phyloP scores from a whole-genome alignment of 106 monocot genomes.

The Triglochin maritima region DNA sequence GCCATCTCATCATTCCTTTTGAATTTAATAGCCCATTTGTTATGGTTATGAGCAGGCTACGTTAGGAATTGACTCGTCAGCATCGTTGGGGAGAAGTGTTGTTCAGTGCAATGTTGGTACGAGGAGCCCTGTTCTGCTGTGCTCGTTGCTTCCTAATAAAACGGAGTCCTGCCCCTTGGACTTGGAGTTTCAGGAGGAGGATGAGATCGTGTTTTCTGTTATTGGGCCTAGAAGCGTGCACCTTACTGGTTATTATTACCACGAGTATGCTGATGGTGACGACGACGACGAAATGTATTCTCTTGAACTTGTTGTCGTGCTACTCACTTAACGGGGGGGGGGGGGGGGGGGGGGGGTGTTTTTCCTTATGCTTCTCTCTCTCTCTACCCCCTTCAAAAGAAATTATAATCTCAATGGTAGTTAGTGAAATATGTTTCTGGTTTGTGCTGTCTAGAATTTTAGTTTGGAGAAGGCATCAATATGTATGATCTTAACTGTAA shows the following conservation, averaged over 20 bases:
- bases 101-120: slow-evolving; percentile 77
- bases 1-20: not conserved
- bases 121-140: slow-evolving; percentile 52
- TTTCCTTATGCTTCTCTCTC: too few relatives aligned
- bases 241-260: slow-evolving; percentile 54
- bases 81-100: slow-evolving; percentile 21
- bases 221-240: slow-evolving; percentile 70
- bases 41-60: slow-evolving; percentile 37
- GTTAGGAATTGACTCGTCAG: slow-evolving; percentile 32
- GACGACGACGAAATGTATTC: slow-evolving; percentile 59
- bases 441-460: too few relatives aligned
- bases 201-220: slow-evolving; percentile 68
- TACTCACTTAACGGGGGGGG: too few relatives aligned
- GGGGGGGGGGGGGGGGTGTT: too few relatives aligned
- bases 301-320: slow-evolving; percentile 1
- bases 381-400: not conserved
- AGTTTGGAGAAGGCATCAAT: too few relatives aligned
- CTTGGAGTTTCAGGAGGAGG: slow-evolving; percentile 79
- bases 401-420: not conserved
- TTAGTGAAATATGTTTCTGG: too few relatives aligned
- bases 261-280: not conserved
- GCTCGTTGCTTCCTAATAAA: slow-evolving; percentile 44
- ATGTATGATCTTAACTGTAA: too few relatives aligned
- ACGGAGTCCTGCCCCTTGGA: slow-evolving; percentile 60
- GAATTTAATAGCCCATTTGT: not conserved